These are phyloP conservation scores for Penstemon barbatus DNA, from an alignment of 257 asterid species.

Conservation along the genomic window DNA sequence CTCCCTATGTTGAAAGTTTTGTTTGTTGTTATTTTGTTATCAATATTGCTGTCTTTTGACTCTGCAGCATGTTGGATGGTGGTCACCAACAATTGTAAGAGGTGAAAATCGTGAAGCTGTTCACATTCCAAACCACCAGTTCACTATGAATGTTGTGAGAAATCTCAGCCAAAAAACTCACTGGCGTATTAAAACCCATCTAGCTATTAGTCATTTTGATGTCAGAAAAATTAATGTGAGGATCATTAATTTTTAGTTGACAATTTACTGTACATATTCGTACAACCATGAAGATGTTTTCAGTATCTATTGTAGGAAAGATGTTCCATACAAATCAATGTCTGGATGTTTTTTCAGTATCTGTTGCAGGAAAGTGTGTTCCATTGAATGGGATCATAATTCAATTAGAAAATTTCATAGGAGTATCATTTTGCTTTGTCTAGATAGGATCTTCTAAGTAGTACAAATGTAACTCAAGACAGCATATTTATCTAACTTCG, in stretches of 20 bases:
- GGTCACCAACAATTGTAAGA: conserved; percentile 92
- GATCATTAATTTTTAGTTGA: conserved; percentile 19
- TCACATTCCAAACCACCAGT: conserved; percentile 95
- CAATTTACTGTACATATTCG: conserved; percentile 31
- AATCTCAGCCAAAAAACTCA: conserved; percentile 88
- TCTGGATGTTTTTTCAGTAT: neutral
- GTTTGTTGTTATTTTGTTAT: conserved; percentile 9
- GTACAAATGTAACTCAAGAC: neutral
- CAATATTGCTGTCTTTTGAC: conserved; percentile 23
- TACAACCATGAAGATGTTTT: neutral
- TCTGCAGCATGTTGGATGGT: conserved; percentile 91
- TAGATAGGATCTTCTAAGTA: neutral
- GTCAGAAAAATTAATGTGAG: conserved; percentile 87
- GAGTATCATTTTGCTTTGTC: too few relatives aligned
- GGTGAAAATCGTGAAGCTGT: conserved; percentile 99
- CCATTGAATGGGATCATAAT: neutral
- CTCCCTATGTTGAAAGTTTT: conserved; percentile 6
- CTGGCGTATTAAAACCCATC: conserved; percentile 91
- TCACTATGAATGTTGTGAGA: conserved; percentile 85
- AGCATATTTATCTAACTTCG: too few relatives aligned
- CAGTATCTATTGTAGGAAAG: conserved; percentile 3
- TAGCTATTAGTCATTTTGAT: conserved; percentile 88
- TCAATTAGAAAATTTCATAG: neutral
- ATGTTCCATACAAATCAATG: neutral
- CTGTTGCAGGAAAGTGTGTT: neutral